These are phyloP conservation scores for Russula compacta DNA, from an alignment of 768 basidiomycete genomes.

Conservation along the genomic window DNA sequence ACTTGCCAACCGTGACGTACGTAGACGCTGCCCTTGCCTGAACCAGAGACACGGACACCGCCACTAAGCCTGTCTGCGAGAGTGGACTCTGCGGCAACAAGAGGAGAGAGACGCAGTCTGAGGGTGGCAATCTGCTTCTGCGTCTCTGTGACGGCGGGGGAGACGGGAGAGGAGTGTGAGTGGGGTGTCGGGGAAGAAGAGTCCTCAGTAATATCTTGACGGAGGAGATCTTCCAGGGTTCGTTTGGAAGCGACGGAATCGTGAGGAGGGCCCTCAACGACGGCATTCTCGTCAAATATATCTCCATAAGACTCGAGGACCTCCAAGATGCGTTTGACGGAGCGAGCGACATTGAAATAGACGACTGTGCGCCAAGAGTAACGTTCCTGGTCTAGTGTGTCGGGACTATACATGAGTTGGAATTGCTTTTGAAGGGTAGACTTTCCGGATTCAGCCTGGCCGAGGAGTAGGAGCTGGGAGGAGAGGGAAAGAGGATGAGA, in stretches of 20 bases:
- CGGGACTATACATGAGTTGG: constrained; percentile 72
- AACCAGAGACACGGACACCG: constrained; percentile 61
- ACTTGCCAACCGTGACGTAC: constrained; percentile 80
- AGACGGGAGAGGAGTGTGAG: not conserved
- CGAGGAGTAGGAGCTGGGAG: constrained; percentile 56
- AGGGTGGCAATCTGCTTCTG: constrained; percentile 28
- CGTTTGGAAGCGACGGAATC: constrained; percentile 2
- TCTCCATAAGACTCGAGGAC: constrained; percentile 25
- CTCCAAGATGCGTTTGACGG: constrained; percentile 32
- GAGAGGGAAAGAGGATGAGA: constrained; percentile 15
- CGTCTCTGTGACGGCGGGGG: constrained; percentile 1
- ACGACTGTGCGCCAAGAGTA: constrained; percentile 72
- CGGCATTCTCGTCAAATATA: constrained; percentile 7
- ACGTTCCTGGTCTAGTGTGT: constrained; percentile 59
- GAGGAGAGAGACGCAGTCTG: constrained; percentile 48
- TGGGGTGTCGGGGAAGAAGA: not conserved
- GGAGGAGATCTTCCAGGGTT: constrained; percentile 1
- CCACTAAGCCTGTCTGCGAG: constrained; percentile 69
- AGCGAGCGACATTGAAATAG: constrained; percentile 60
- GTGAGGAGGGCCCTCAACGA: not conserved
- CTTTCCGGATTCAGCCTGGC: constrained; percentile 74
- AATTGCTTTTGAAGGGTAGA: constrained; percentile 73
- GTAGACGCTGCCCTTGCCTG: constrained; percentile 66
- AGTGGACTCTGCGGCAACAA: constrained; percentile 51
- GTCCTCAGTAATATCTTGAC: not conserved